These are phyloP conservation scores for Solanum sejunctum DNA, from an alignment of 257 asterid genomes.

Conservation along the genomic window DNA sequence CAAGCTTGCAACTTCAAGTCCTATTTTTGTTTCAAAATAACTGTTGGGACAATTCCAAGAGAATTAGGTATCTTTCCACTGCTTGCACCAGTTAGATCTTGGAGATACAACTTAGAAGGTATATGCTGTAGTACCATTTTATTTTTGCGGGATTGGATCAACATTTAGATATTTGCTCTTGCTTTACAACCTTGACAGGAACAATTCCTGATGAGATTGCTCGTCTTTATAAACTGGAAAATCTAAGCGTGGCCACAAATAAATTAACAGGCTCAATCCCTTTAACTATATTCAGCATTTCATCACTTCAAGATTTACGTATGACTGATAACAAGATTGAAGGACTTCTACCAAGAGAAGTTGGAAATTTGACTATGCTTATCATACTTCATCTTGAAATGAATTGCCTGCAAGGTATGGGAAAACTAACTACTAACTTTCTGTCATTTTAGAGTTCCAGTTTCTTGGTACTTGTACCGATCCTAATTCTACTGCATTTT, in stretches of 20 bases:
- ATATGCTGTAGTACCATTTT: not conserved
- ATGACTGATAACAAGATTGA: not conserved
- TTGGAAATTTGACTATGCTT: not conserved
- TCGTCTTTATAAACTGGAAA: not conserved
- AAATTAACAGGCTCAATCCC: constrained; percentile 7
- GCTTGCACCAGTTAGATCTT: constrained; percentile 5
- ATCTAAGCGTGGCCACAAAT: not conserved
- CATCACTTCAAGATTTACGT: constrained; percentile 1
- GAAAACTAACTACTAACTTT: not conserved
- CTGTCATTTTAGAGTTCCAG: not conserved
- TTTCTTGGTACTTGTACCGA: not conserved
- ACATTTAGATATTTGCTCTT: too few species aligned
- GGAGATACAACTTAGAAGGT: not conserved
- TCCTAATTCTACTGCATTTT: not conserved
- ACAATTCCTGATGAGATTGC: not conserved
- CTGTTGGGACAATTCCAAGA: not conserved
- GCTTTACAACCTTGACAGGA: not conserved
- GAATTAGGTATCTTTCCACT: not conserved
- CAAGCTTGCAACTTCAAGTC: not conserved
- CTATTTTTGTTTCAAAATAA: not conserved
- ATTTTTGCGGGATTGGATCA: too few species aligned
- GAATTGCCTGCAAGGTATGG: constrained; percentile 15
- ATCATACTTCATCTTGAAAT: not conserved
- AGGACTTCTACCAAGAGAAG: not conserved
- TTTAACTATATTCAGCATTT: constrained; percentile 5